Evolutionary conservation across 208 protist species (phyloP).

Genomic region (Herpetomonas samuelpessoai): DNA sequence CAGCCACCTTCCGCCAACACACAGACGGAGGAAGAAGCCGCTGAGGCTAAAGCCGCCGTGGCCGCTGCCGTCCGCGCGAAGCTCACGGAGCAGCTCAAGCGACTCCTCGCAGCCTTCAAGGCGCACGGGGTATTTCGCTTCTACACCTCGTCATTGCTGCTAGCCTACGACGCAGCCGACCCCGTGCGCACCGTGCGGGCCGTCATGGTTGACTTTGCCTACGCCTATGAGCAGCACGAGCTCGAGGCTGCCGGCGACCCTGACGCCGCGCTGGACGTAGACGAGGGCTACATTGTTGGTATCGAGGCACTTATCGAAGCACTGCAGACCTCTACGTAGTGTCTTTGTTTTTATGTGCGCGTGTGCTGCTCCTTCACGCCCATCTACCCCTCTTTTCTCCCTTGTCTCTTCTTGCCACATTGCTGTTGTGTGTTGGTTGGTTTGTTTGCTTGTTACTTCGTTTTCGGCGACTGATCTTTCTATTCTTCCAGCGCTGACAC

Average conservation of each 20-base stretch:
- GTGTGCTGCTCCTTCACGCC: too few relatives aligned
- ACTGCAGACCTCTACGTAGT: background rate
- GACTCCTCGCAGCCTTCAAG: constrained; percentile 49
- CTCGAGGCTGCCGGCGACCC: constrained; percentile 50
- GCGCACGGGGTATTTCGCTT: constrained; percentile 72
- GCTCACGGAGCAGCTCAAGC: constrained; percentile 32
- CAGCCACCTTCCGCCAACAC: background rate
- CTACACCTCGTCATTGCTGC: constrained; percentile 85
- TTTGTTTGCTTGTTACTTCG: too few relatives aligned
- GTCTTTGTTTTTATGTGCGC: too few relatives aligned
- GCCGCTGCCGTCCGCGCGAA: background rate
- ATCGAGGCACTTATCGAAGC: constrained; percentile 53
- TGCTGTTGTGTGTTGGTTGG: too few relatives aligned
- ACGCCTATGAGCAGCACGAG: constrained; percentile 80
- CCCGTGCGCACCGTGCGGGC: constrained; percentile 60
- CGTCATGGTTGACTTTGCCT: constrained; percentile 90
- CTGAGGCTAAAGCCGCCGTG: background rate
- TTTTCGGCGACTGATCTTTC: too few relatives aligned
- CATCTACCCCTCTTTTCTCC: too few relatives aligned
- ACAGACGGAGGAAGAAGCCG: background rate
- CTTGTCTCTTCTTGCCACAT: too few relatives aligned
- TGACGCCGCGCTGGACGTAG: constrained; percentile 48
- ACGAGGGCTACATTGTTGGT: constrained; percentile 72
- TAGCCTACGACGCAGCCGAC: constrained; percentile 80
- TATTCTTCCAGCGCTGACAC: too few relatives aligned